Evolutionary conservation across 148 eudicot species (phyloP).

Genomic region (Rhododendron griersonianum): DNA sequence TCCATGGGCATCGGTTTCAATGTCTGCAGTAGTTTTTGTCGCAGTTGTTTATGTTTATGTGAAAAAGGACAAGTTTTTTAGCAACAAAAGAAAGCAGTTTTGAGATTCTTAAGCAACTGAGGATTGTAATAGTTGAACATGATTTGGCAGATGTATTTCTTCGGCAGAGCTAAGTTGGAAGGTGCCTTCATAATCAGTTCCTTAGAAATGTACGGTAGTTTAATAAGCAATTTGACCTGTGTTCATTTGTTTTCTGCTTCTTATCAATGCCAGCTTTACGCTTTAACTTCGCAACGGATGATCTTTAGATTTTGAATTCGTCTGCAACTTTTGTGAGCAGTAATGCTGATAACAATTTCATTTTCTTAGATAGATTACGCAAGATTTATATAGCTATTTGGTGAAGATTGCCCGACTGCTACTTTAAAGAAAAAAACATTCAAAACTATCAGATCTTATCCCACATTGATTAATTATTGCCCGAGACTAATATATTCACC

Average conservation of each 20-base stretch:
- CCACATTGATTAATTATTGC: neutral
- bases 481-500: neutral
- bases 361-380: neutral
- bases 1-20: conserved; percentile 68
- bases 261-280: neutral
- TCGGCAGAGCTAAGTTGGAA: conserved; percentile 27
- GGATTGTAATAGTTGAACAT: conserved; percentile 14
- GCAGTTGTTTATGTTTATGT: conserved; percentile 52
- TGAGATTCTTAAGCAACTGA: conserved; percentile 28
- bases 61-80: conserved; percentile 68
- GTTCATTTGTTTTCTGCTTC: conserved; percentile 6
- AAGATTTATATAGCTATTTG: neutral
- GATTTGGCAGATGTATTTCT: conserved; percentile 29
- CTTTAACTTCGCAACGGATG: neutral
- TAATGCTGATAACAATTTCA: neutral
- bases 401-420: neutral
- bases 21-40: conserved; percentile 46
- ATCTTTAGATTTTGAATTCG: neutral
- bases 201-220: conserved; percentile 14
- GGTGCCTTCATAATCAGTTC: conserved; percentile 15
- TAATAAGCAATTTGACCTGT: conserved; percentile 1
- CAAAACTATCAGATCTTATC: neutral
- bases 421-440: neutral
- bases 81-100: conserved; percentile 89
- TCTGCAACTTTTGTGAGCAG: neutral